phyloP scores from a whole-genome alignment of 345 rosid genomes.

The Mallotus nudiflorus region DNA sequence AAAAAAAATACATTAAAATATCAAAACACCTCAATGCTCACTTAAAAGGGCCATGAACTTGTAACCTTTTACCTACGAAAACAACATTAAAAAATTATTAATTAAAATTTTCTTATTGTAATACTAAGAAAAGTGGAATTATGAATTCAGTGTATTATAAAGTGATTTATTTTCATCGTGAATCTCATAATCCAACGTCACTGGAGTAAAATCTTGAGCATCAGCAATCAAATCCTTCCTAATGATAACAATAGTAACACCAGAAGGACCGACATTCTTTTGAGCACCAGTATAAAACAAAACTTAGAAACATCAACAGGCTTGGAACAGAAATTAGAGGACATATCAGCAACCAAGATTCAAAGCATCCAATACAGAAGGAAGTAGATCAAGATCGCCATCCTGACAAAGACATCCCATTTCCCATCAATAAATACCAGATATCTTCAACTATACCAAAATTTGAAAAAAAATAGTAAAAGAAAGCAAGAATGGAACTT shows the following conservation, averaged over 20 bases:
- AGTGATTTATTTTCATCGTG: conserved; percentile 75
- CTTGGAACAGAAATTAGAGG: conserved; percentile 68
- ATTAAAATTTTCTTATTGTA: too few relatives aligned
- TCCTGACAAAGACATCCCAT: conserved; percentile 52
- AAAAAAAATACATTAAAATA: too few relatives aligned
- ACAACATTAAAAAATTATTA: too few relatives aligned
- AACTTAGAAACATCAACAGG: conserved; percentile 83
- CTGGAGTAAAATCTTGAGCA: conserved; percentile 63
- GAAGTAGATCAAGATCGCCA: conserved; percentile 77
- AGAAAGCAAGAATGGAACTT: not conserved
- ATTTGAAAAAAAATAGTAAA: not conserved
- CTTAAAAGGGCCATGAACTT: too few relatives aligned
- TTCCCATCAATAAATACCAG: conserved; percentile 23
- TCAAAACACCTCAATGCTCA: too few relatives aligned
- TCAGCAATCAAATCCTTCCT: conserved; percentile 78
- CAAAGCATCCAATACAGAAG: conserved; percentile 85
- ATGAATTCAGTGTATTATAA: conserved; percentile 96
- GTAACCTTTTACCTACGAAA: too few relatives aligned
- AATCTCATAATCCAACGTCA: conserved; percentile 90
- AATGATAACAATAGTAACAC: conserved; percentile 84
- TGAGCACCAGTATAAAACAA: conserved; percentile 92
- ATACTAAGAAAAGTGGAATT: too few relatives aligned
- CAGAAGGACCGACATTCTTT: conserved; percentile 95
- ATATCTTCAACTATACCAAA: not conserved
- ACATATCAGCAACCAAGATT: conserved; percentile 49